Conservation (phyloP, 208 protist species). For the Borovskyia barvae region DNA sequence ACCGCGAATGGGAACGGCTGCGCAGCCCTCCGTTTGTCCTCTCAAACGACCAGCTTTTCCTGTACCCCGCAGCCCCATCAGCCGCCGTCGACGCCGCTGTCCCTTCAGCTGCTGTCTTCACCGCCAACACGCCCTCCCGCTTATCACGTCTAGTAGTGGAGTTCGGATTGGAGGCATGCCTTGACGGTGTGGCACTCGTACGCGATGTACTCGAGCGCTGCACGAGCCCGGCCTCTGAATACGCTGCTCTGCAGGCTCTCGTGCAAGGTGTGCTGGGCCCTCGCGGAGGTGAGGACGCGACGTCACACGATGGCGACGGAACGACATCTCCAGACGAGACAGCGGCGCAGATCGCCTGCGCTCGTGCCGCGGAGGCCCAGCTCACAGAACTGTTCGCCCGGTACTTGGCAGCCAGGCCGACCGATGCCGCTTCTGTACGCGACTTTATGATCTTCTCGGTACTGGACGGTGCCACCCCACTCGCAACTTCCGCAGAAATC, state of each 20-base stretch:
- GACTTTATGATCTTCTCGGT: slow-evolving; percentile 57
- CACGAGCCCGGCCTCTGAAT: slow-evolving; percentile 58
- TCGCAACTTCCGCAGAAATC: neutral
- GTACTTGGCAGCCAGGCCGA: neutral
- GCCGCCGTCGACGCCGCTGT: neutral
- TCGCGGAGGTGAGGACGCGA: slow-evolving; percentile 1
- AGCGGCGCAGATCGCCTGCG: slow-evolving; percentile 2
- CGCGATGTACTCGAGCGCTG: slow-evolving; percentile 63
- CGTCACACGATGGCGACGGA: neutral
- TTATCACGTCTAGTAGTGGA: slow-evolving; percentile 65
- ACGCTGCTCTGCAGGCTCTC: slow-evolving; percentile 59
- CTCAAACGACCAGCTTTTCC: slow-evolving; percentile 62
- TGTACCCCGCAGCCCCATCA: slow-evolving; percentile 28
- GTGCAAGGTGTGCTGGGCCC: slow-evolving; percentile 40
- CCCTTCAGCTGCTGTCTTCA: slow-evolving; percentile 13
- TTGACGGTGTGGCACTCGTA: slow-evolving; percentile 57
- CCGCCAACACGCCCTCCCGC: slow-evolving; percentile 26
- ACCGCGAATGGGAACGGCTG: slow-evolving; percentile 54
- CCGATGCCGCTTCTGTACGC: neutral
- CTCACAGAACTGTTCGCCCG: slow-evolving; percentile 14
- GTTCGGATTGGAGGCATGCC: slow-evolving; percentile 77
- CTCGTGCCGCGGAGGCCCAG: slow-evolving; percentile 1
- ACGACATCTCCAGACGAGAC: slow-evolving; percentile 18
- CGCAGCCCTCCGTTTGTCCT: slow-evolving; percentile 65
- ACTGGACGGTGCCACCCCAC: slow-evolving; percentile 22